Base-by-base conservation (phyloP, 148 eudicot genomes). In the Chenopodium berlandieri region DNA sequence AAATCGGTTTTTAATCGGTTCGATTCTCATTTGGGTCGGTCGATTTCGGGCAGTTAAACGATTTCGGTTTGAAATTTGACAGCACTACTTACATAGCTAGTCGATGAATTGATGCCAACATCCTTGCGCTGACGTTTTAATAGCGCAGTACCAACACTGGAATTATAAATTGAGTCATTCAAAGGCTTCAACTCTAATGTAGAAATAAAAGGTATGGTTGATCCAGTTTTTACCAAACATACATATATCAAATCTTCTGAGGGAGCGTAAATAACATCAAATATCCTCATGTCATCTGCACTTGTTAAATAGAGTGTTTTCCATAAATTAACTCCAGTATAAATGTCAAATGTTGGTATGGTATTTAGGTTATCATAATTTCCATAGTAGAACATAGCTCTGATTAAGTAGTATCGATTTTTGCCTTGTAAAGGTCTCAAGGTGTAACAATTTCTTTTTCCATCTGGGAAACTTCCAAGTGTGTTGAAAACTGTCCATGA, bases 271-370 rank as follows among this genome's bases (percentile, higher is more conserved):
- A 81, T 50, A 31, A 81, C 23, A 52, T 81, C 83, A 6, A 1
- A 0, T 10, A 63, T 25, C 1, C 0, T 0, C 9, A 0, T 2
- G 7, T 4, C 1, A 54, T 1, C 4, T 6, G 2, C 2, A 17
- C 8, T 2, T 0, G 17, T 2, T 7, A 31, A 17, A 14, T 17
- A 0, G 19, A 81, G 73, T 22, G 7, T 13, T 1, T 0, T 0
- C 83, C 83, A 81, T 30, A 47, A 81, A 11, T 68, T n/a, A 75
- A 66, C 79, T 65, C 79, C 83, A 9, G 75, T 75, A 20, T 81
- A 81, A 1, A 81, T 2, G 48, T 81, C 32, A 34, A 81, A 81
- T 19, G 19, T 1, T 23, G 83, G 83, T 2, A 50, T 12, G 3
- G 3, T 32, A 4, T 75, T 48, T 9, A 48, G 16, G 16, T 48